Evolutionary conservation across 2,329 filamentous ascomycete species (phyloP).

Genomic region (Scedosporium aurantiacum): DNA sequence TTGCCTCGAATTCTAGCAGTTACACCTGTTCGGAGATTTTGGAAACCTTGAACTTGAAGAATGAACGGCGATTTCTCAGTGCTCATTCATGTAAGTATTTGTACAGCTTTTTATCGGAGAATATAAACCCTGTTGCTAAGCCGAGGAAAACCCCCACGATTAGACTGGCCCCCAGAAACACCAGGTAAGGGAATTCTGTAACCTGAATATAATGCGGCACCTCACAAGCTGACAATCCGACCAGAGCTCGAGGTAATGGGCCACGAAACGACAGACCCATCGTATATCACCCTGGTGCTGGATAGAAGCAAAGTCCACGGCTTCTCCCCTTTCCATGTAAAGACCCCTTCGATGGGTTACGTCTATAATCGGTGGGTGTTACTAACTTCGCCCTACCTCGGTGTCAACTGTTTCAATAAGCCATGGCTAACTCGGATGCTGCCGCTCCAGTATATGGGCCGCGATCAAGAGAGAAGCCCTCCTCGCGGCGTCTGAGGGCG

Average conservation of each 20-base stretch:
- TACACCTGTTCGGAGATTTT: conserved; percentile 32
- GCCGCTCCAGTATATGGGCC: conserved; percentile 18
- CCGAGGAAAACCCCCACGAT: neutral
- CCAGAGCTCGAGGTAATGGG: conserved; percentile 21
- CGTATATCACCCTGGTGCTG: conserved; percentile 15
- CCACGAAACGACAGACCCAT: conserved; percentile 15
- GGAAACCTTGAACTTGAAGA: conserved; percentile 21
- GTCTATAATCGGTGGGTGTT: conserved; percentile 18
- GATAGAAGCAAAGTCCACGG: conserved; percentile 16
- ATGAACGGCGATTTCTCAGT: conserved; percentile 26
- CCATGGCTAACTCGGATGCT: neutral
- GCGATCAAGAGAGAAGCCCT: conserved; percentile 21
- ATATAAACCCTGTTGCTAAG: neutral
- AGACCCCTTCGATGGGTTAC: conserved; percentile 19
- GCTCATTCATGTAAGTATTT: conserved; percentile 28
- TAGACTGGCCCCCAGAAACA: conserved; percentile 23
- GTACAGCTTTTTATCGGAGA: neutral
- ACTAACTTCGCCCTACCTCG: neutral
- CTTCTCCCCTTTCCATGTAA: conserved; percentile 20
- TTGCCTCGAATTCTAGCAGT: conserved; percentile 36
- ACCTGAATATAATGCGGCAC: neutral
- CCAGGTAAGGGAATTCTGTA: conserved; percentile 11
- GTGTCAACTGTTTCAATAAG: neutral
- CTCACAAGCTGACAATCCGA: neutral
- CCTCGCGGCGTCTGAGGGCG: conserved; percentile 18